Conservation (phyloP, 2,329 filamentous ascomycete genomes). For the Paecilomyces niveus region DNA sequence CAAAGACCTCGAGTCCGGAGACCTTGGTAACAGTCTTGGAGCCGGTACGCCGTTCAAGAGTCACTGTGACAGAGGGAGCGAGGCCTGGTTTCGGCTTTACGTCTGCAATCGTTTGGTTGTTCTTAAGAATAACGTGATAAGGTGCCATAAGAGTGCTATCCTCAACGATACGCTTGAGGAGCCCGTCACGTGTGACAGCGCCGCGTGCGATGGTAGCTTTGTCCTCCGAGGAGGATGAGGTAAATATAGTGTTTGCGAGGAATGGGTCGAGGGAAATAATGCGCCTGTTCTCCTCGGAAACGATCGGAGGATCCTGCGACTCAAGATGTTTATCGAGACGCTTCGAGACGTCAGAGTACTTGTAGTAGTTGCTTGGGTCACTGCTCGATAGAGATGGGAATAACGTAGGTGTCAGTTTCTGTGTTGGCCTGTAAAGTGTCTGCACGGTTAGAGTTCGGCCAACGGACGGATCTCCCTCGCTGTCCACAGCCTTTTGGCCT, state of each 20-base stretch:
- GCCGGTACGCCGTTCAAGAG: constrained; percentile 57
- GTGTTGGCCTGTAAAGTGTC: constrained; percentile 50
- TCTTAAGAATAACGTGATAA: constrained; percentile 50
- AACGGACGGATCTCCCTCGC: constrained; percentile 33
- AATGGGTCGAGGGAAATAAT: constrained; percentile 56
- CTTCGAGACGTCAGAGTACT: constrained; percentile 51
- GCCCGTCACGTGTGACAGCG: constrained; percentile 52
- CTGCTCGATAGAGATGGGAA: constrained; percentile 38
- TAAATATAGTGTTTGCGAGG: constrained; percentile 56
- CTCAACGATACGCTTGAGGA: constrained; percentile 53
- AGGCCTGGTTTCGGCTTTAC: constrained; percentile 57
- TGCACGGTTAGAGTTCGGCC: constrained; percentile 41
- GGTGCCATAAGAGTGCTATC: constrained; percentile 43
- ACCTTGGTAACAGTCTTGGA: constrained; percentile 61
- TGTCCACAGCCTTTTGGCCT: constrained; percentile 18
- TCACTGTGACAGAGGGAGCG: constrained; percentile 53
- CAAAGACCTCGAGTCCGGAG: constrained; percentile 54
- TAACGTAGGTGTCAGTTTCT: constrained; percentile 51
- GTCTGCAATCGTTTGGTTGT: constrained; percentile 29
- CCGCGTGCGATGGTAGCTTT: constrained; percentile 51
- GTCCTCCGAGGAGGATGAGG: constrained; percentile 47
- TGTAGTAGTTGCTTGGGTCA: constrained; percentile 51
- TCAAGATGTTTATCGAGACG: constrained; percentile 54
- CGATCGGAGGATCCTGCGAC: constrained; percentile 44
- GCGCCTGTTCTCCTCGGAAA: constrained; percentile 53